phyloP scores from a whole-genome alignment of 768 basidiomycete species.

The Arthromyces matolae region DNA sequence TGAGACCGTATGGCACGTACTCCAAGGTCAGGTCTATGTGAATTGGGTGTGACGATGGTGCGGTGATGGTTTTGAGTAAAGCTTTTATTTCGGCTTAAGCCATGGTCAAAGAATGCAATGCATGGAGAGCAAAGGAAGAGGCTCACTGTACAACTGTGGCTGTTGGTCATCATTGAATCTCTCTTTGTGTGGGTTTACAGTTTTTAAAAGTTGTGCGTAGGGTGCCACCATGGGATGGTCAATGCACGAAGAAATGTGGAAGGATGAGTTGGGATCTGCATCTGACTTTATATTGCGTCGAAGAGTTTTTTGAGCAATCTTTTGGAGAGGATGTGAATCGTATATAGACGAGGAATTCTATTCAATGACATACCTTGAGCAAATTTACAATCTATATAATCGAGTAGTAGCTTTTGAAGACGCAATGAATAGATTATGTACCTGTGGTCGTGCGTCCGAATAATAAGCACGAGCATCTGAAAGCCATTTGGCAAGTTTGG shows the following conservation, averaged over 20 bases:
- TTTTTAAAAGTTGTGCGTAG: constrained; percentile 32
- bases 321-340: background rate
- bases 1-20: constrained; percentile 4
- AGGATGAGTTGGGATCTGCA: constrained; percentile 20
- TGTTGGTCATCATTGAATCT: constrained; percentile 33
- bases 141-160: constrained; percentile 23
- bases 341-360: background rate
- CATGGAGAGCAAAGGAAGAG: background rate
- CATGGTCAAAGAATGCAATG: background rate
- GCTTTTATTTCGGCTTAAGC: constrained; percentile 9
- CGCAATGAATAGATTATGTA: constrained; percentile 24
- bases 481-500: constrained; percentile 44
- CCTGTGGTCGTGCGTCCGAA: constrained; percentile 43
- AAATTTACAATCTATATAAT: constrained; percentile 45
- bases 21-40: constrained; percentile 7
- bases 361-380: constrained; percentile 35
- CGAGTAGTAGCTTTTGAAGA: too few relatives aligned
- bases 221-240: constrained; percentile 30
- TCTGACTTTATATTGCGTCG: constrained; percentile 23
- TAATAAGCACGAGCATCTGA: constrained; percentile 51
- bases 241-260: constrained; percentile 26
- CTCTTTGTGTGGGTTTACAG: constrained; percentile 25
- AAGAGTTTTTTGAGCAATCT: constrained; percentile 39
- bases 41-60: background rate
- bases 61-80: constrained; percentile 11